Percentiles rank a stretch among this genome's conserved stretches.
phyloP scores from a whole-genome alignment of 2,329 filamentous ascomycete genomes.

The Coleophoma crateriformis region DNA sequence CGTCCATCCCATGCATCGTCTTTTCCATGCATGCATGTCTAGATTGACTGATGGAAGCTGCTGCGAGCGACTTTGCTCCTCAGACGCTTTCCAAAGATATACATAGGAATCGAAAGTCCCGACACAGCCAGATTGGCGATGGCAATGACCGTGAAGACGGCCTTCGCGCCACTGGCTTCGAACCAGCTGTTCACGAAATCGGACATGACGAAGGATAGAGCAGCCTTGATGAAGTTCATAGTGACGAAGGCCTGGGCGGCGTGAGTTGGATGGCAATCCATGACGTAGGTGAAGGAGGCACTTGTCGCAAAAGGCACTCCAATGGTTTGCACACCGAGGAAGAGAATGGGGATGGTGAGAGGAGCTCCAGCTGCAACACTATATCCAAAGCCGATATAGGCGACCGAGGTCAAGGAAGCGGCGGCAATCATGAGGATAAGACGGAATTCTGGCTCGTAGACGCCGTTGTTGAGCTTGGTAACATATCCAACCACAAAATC shows the following conservation, averaged over 20 bases:
- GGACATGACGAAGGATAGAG: conserved; percentile 25
- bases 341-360: conserved; percentile 21
- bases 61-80: conserved; percentile 3
- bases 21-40: background rate
- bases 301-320: conserved; percentile 30
- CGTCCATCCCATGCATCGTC: too few species aligned
- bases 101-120: conserved; percentile 16
- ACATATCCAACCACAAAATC: conserved; percentile 35
- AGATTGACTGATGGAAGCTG: background rate
- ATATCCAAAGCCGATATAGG: conserved; percentile 33
- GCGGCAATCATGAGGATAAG: conserved; percentile 31
- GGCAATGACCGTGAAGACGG: conserved; percentile 7
- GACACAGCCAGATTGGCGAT: conserved; percentile 3
- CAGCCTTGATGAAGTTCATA: conserved; percentile 31
- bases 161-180: conserved; percentile 13
- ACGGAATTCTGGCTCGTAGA: conserved; percentile 50
- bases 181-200: conserved; percentile 13
- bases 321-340: conserved; percentile 28
- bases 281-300: conserved; percentile 30
- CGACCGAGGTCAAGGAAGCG: conserved; percentile 25
- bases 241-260: conserved; percentile 33
- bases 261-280: conserved; percentile 31
- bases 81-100: conserved; percentile 24
- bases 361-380: conserved; percentile 23
- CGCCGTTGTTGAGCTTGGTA: conserved; percentile 41